Conservation (phyloP, 805 yeast genomes). For the Candida andamanensis region DNA sequence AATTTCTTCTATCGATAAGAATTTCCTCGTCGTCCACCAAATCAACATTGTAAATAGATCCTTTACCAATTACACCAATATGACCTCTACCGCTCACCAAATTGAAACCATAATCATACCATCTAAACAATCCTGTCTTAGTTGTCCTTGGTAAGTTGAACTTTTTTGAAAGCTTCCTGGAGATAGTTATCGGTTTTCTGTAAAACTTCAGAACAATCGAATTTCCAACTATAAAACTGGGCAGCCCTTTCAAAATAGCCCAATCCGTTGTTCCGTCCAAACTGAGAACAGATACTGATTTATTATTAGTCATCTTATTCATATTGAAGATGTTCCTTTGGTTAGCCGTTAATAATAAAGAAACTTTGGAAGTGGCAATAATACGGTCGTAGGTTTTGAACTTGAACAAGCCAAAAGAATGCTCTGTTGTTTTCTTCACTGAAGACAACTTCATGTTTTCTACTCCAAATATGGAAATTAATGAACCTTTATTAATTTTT, state of each 20-base stretch:
- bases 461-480: constrained; percentile 43
- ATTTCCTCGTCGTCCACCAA: constrained; percentile 44
- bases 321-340: constrained; percentile 13
- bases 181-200: constrained; percentile 35
- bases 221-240: constrained; percentile 52
- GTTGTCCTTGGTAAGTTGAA: constrained; percentile 18
- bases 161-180: constrained; percentile 23
- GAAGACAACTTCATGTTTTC: constrained; percentile 34
- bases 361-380: constrained; percentile 44
- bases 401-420: constrained; percentile 1
- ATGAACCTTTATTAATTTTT: constrained; percentile 42
- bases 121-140: constrained; percentile 37
- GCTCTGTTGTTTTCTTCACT: constrained; percentile 4
- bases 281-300: constrained; percentile 39
- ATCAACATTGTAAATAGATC: constrained; percentile 46
- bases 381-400: constrained; percentile 34
- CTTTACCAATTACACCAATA: constrained; percentile 49
- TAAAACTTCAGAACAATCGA: constrained; percentile 38
- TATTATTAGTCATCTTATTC: constrained; percentile 16
- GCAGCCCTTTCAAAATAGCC: constrained; percentile 47
- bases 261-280: constrained; percentile 61
- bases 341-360: constrained; percentile 38
- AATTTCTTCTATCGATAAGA: constrained; percentile 39
- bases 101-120: constrained; percentile 38
- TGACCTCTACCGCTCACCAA: constrained; percentile 55